These are phyloP conservation scores for Pseudogymnoascus sp. DNA, from an alignment of 2,329 filamentous ascomycete species.

Conservation along the genomic window DNA sequence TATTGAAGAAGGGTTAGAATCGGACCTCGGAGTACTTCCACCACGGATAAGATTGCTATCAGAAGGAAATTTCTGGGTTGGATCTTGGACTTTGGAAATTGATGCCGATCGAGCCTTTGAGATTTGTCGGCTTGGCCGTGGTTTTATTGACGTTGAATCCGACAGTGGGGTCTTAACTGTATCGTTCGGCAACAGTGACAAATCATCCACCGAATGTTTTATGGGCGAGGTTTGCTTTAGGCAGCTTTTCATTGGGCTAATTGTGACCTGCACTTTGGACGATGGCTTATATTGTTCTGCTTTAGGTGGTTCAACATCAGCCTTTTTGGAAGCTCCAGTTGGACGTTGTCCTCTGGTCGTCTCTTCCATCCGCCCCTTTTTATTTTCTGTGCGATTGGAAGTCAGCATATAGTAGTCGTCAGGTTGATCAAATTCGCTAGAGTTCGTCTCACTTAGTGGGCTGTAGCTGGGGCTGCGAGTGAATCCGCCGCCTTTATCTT, in stretches of 20 bases:
- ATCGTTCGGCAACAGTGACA: not conserved
- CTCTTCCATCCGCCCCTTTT: not conserved
- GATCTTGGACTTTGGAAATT: not conserved
- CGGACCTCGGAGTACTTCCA: not conserved
- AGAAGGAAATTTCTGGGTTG: not conserved
- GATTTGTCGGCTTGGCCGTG: constrained; percentile 15
- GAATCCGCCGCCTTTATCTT: not conserved
- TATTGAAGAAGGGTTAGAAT: not conserved
- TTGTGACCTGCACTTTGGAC: not conserved
- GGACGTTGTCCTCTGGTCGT: not conserved
- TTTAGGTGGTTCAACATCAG: not conserved
- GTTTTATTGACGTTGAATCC: constrained; percentile 16
- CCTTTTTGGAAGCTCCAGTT: not conserved
- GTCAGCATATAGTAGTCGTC: not conserved
- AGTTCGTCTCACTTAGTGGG: not conserved
- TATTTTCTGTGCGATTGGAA: not conserved
- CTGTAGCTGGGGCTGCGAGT: not conserved
- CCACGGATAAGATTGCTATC: too few species aligned
- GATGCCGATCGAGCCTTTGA: not conserved
- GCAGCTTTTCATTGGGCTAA: not conserved
- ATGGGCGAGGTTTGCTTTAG: not conserved
- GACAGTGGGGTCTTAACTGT: not conserved
- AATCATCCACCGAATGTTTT: not conserved
- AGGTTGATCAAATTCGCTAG: not conserved
- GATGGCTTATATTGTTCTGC: not conserved